These are phyloP conservation scores for Nicotiana knightiana DNA, from an alignment of 257 asterid genomes.

Conservation along the genomic window DNA sequence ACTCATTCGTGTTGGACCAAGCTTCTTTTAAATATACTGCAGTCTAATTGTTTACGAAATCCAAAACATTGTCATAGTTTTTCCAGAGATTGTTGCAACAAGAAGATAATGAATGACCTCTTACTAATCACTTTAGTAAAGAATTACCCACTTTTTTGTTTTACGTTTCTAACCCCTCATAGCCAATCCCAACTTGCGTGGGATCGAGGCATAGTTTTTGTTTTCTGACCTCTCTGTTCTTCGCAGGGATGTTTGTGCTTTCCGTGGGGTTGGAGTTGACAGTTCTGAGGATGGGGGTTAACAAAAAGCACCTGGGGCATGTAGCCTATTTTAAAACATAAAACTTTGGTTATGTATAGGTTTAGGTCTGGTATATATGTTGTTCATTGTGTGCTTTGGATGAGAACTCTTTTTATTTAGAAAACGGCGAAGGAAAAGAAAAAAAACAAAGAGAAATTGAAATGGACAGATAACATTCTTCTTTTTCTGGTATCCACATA, in stretches of 20 bases:
- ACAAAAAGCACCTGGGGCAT: conserved; percentile 1
- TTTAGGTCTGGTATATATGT: neutral
- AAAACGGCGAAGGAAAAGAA: neutral
- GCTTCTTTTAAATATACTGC: neutral
- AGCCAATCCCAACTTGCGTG: too few relatives aligned
- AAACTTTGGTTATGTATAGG: conserved; percentile 1
- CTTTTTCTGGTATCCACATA: neutral
- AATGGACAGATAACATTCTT: neutral
- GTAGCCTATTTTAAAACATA: conserved; percentile 13
- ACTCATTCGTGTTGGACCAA: neutral
- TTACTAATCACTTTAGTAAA: neutral
- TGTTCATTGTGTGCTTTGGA: conserved; percentile 10
- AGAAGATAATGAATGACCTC: neutral
- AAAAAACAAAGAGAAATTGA: neutral
- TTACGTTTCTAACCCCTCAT: neutral
- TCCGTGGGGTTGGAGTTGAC: conserved; percentile 43
- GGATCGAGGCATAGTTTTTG: too few relatives aligned
- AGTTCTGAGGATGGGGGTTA: neutral
- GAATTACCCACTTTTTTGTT: neutral
- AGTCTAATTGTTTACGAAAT: neutral
- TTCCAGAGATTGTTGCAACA: neutral
- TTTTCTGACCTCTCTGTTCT: neutral
- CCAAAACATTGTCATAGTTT: neutral
- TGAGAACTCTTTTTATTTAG: neutral
- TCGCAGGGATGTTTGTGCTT: conserved; percentile 53